Conservation (phyloP, 257 asterid species). For the Cinchona pubescens region DNA sequence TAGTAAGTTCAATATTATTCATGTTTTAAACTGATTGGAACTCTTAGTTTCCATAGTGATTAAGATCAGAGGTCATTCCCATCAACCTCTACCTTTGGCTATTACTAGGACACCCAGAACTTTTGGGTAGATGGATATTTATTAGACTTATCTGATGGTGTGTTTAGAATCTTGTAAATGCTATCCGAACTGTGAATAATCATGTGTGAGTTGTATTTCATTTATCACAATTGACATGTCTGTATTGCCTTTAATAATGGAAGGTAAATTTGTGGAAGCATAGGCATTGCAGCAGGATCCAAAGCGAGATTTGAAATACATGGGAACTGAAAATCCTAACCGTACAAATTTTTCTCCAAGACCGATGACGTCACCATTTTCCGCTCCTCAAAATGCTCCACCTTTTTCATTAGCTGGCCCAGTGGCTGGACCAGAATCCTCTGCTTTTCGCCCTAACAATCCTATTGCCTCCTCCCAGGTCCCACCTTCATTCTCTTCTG, state of each 20-base stretch:
- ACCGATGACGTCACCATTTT: constrained; percentile 12
- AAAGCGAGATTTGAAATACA: constrained; percentile 27
- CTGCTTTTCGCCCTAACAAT: constrained; percentile 22
- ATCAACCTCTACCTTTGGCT: not conserved
- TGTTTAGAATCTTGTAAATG: not conserved
- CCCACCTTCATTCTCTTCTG: constrained; percentile 19
- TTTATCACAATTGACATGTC: not conserved
- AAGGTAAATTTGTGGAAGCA: constrained; percentile 33
- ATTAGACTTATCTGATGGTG: not conserved
- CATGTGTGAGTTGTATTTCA: not conserved
- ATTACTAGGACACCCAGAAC: not conserved
- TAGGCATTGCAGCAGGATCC: constrained; percentile 30
- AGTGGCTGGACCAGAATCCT: constrained; percentile 21
- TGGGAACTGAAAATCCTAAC: constrained; percentile 72
- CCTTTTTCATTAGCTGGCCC: constrained; percentile 28
- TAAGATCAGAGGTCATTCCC: not conserved
- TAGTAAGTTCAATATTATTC: not conserved
- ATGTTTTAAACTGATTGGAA: not conserved
- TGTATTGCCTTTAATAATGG: not conserved
- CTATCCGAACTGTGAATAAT: not conserved
- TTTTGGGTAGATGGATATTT: not conserved
- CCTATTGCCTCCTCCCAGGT: constrained; percentile 17
- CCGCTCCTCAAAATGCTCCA: constrained; percentile 15
- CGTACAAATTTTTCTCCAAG: constrained; percentile 43
- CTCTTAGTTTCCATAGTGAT: not conserved